Conservation (phyloP, 2,329 filamentous ascomycete species). For the Botrytis fabae region DNA sequence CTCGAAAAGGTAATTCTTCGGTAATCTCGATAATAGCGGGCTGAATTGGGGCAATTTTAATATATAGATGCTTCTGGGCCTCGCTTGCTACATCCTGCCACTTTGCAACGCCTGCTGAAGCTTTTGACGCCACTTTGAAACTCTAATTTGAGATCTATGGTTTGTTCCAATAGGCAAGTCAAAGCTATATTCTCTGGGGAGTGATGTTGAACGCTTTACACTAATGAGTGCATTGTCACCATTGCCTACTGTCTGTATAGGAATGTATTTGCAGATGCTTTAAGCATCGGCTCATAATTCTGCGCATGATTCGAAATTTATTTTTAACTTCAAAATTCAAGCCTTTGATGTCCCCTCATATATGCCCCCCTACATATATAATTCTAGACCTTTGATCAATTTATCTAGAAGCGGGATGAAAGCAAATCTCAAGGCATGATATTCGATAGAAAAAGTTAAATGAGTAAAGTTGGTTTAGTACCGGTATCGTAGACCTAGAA, state of each 20-base stretch:
- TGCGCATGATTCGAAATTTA: not conserved
- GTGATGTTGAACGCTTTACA: not conserved
- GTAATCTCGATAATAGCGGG: not conserved
- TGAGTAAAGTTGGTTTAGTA: not conserved
- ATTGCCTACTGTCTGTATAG: not conserved
- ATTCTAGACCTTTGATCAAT: no score
- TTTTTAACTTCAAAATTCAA: not conserved
- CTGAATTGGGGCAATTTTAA: not conserved
- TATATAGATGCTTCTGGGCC: not conserved
- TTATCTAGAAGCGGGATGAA: not conserved
- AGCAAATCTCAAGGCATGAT: not conserved
- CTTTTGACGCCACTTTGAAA: not conserved
- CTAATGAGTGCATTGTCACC: not conserved
- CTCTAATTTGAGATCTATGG: not conserved
- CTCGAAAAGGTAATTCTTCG: not conserved
- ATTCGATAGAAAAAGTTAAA: not conserved
- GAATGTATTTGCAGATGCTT: not conserved
- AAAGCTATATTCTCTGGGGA: not conserved
- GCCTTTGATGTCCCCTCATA: not conserved
- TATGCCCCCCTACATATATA: no score
- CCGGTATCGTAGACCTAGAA: not conserved
- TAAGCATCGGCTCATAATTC: not conserved
- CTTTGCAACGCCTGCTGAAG: not conserved
- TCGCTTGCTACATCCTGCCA: not conserved
- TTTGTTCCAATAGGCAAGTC: not conserved